Evolutionary conservation across 805 yeast species (phyloP).

Genomic region (Zygosaccharomyces bisporus): DNA sequence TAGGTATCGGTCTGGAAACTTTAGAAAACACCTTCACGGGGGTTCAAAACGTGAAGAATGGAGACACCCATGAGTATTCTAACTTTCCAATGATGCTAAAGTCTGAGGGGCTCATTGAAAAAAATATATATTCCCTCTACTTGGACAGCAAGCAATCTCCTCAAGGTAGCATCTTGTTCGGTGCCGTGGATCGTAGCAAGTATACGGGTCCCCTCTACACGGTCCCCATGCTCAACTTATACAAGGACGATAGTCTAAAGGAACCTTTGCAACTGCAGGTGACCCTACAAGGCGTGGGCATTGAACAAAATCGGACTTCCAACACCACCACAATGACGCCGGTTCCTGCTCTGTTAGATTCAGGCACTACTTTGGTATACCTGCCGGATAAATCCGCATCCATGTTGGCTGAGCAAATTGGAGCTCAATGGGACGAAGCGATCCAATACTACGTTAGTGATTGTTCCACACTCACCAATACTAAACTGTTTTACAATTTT

Average conservation of each 20-base stretch:
- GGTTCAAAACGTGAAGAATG: conserved; percentile 12
- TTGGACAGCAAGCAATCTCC: conserved; percentile 43
- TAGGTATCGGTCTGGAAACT: conserved; percentile 51
- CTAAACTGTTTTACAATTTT: conserved; percentile 43
- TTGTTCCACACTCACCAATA: conserved; percentile 37
- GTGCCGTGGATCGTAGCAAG: conserved; percentile 42
- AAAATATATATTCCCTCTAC: conserved; percentile 42
- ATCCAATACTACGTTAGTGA: conserved; percentile 42
- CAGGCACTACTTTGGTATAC: conserved; percentile 43
- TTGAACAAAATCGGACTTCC: conserved; percentile 23
- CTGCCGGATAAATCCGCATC: conserved; percentile 39
- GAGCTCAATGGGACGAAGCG: conserved; percentile 38
- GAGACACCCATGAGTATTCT: conserved; percentile 8
- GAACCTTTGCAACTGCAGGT: conserved; percentile 33
- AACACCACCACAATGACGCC: conserved; percentile 29
- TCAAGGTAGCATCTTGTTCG: conserved; percentile 46
- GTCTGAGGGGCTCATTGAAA: conserved; percentile 39
- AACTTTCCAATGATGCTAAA: conserved; percentile 24
- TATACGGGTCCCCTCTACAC: conserved; percentile 35
- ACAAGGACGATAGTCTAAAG: conserved; percentile 14
- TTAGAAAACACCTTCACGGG: conserved; percentile 57
- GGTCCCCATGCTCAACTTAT: conserved; percentile 27
- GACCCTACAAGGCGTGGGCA: conserved; percentile 30
- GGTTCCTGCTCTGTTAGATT: conserved; percentile 41
- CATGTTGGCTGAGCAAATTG: conserved; percentile 37